Evolutionary conservation across 192 early-diverging fungal genomes (phyloP).

Genomic region (Backusella australiensis): DNA sequence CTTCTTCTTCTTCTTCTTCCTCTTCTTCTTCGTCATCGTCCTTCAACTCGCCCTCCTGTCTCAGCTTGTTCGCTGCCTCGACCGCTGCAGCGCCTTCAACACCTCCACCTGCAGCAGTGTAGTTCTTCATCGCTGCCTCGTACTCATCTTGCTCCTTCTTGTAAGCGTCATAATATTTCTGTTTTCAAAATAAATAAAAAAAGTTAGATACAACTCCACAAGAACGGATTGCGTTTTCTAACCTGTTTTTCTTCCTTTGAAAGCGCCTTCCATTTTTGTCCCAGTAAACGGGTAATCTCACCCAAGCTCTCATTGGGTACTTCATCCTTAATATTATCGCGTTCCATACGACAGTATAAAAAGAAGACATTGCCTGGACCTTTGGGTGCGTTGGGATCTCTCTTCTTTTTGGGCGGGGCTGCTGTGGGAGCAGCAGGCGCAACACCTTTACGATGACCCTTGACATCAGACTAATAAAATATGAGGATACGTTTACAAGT

Average conservation of each 20-base stretch:
- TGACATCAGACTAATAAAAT: constrained; percentile 1
- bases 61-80: constrained; percentile 9
- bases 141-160: constrained; percentile 40
- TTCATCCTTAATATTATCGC: constrained; percentile 46
- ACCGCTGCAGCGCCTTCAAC: constrained; percentile 18
- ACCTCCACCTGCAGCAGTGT: constrained; percentile 25
- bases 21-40: constrained; percentile 17
- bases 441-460: neutral
- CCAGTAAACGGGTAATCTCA: constrained; percentile 40
- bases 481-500: neutral
- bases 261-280: constrained; percentile 46
- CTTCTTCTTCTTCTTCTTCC: neutral
- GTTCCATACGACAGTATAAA: constrained; percentile 42
- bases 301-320: constrained; percentile 36
- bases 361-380: constrained; percentile 48
- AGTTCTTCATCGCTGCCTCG: constrained; percentile 36
- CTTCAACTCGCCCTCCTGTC: neutral
- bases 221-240: neutral
- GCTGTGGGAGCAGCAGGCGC: neutral
- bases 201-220: too few species aligned
- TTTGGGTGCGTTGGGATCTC: constrained; percentile 49
- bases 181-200: too few species aligned
- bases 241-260: constrained; percentile 41
- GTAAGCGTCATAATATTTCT: constrained; percentile 41
- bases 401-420: constrained; percentile 31